These are phyloP conservation scores for Russula olivacea DNA, from an alignment of 768 basidiomycete genomes.

Conservation along the genomic window DNA sequence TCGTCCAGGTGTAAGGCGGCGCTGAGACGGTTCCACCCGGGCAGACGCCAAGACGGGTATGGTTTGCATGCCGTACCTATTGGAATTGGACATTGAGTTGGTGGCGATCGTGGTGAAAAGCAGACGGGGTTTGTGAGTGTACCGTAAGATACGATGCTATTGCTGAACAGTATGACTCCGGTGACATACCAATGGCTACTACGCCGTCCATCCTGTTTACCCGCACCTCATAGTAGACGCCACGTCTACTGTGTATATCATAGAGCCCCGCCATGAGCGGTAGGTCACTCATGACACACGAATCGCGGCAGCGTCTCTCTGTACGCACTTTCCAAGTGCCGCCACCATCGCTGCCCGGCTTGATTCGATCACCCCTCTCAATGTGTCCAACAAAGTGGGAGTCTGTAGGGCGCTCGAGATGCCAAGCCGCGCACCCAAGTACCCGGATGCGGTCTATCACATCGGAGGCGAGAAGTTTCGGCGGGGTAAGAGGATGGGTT, in stretches of 20 bases:
- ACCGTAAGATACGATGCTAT: not conserved
- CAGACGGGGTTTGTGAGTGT: not conserved
- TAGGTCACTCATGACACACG: slow-evolving; percentile 52
- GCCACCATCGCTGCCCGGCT: slow-evolving; percentile 30
- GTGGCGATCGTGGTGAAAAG: not conserved
- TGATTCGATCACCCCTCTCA: slow-evolving; percentile 29
- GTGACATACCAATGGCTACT: slow-evolving; percentile 49
- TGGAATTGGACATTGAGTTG: not conserved
- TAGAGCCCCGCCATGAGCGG: slow-evolving; percentile 59
- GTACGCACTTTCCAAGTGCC: slow-evolving; percentile 42
- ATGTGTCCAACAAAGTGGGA: slow-evolving; percentile 45
- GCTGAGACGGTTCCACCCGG: slow-evolving; percentile 66
- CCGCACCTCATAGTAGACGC: slow-evolving; percentile 60
- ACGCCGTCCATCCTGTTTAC: slow-evolving; percentile 53
- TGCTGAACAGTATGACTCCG: too few species aligned
- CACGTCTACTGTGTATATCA: slow-evolving; percentile 45
- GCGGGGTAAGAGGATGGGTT: slow-evolving; percentile 35
- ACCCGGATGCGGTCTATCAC: slow-evolving; percentile 46
- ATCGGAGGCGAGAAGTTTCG: slow-evolving; percentile 46
- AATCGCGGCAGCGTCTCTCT: slow-evolving; percentile 38
- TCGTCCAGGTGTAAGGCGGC: slow-evolving; percentile 66
- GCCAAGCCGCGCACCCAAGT: slow-evolving; percentile 50
- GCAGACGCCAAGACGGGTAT: slow-evolving; percentile 59
- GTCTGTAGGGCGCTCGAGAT: slow-evolving; percentile 37
- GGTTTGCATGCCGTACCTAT: slow-evolving; percentile 59